Base-by-base conservation (phyloP, 2,329 filamentous ascomycete species). In the Colletotrichum salicis region DNA sequence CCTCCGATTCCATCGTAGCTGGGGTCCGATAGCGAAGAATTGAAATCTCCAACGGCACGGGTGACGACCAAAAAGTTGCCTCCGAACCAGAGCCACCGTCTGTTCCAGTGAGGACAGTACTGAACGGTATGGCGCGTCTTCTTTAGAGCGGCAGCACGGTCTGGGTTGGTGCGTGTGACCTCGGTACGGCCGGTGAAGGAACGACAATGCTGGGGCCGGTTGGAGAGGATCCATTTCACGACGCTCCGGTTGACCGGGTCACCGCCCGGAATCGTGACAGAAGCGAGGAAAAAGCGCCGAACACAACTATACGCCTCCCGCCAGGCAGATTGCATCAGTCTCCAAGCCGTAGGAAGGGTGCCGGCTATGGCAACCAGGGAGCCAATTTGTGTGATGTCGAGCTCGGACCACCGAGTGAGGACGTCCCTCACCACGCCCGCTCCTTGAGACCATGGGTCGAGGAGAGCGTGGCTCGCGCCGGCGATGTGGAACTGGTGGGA, bases 61-160 rank as follows among this genome's bases (percentile, higher is more conserved):
- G 82, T 80, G 12, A 87, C 78, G 5, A 87, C 77, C 61, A 90
- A 83, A 0, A 86, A 74, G 11, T 80, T 82, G 0, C 84, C 81
- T 6, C 81, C 78, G 74, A 87, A 85, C 80, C 85, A 86, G 74
- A 91, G 87, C 83, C 85, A 86, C 8, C 81, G 76, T 1, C 81
- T 79, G 19, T 82, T 80, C 76, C 84, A 86, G 60, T 86, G 84
- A 0, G 85, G 85, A 6, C 81, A 78, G 59, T 86, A 86, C 70
- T 85, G 82, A 2, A 85, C 77, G 1, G 81, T 76, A 54, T 84
- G 79, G 11, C 78, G 78, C 15, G 81, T 84, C 76, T 83, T 84
- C 71, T 84, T 85, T 2, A 84, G 77, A 15, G 81, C 80, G 0
- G 81, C 81, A 4, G 80, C 83, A 4, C 82, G 79, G 45, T 84